Conservation (phyloP, 2,329 filamentous ascomycete species). For the Paecilomyces sp. region DNA sequence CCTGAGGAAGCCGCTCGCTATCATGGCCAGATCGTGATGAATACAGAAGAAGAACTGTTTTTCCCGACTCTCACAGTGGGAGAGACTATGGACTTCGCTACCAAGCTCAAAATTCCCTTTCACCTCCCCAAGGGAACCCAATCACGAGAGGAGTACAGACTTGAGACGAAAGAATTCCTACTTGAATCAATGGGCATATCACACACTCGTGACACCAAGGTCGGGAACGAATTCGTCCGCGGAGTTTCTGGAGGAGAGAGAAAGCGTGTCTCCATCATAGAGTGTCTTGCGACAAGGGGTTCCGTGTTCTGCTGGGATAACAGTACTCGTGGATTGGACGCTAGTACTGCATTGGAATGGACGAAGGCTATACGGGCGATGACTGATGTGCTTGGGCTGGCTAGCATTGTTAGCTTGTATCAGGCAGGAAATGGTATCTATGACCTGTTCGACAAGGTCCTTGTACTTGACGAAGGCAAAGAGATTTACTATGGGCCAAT, state of each 20-base stretch:
- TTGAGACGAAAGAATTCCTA: constrained; percentile 47
- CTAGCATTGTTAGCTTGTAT: constrained; percentile 59
- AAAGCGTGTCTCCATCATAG: constrained; percentile 63
- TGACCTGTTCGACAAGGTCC: constrained; percentile 62
- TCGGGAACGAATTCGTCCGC: constrained; percentile 59
- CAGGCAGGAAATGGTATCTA: constrained; percentile 66
- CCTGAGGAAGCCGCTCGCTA: constrained; percentile 40
- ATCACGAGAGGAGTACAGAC: constrained; percentile 40
- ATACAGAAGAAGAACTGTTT: constrained; percentile 47
- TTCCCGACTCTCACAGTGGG: constrained; percentile 46
- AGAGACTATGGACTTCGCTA: constrained; percentile 49
- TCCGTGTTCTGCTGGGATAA: constrained; percentile 63
- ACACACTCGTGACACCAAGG: constrained; percentile 58
- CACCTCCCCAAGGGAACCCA: constrained; percentile 38
- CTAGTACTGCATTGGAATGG: constrained; percentile 57
- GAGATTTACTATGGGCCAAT: constrained; percentile 59
- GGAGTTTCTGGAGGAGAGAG: constrained; percentile 63
- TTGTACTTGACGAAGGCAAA: constrained; percentile 60
- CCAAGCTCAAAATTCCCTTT: constrained; percentile 50
- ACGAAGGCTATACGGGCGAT: constrained; percentile 55
- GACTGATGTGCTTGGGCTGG: constrained; percentile 55
- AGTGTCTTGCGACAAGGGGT: constrained; percentile 52
- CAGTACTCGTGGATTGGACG: constrained; percentile 58
- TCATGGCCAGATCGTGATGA: constrained; percentile 52
- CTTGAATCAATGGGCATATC: constrained; percentile 51